Evolutionary conservation across 352 stramenopile genomes (phyloP).

Genomic region (Lagenidium sp.): DNA sequence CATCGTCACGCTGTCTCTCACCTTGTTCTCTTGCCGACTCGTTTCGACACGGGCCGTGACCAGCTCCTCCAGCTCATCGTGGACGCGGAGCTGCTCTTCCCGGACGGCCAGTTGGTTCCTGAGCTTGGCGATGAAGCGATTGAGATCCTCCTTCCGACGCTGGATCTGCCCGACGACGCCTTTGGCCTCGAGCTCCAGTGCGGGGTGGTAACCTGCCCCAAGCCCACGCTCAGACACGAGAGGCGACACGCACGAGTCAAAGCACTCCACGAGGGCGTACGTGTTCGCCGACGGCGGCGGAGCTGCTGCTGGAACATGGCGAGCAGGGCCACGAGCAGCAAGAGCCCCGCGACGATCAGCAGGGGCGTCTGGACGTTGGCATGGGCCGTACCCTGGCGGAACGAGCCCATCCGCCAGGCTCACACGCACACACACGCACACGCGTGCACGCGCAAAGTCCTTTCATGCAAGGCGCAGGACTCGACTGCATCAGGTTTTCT

Average conservation of each 20-base stretch:
- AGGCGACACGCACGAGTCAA: too few relatives aligned
- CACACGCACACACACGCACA: too few relatives aligned
- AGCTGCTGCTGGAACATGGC: constrained; percentile 12
- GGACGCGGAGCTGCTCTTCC: constrained; percentile 45
- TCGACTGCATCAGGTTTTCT: too few relatives aligned
- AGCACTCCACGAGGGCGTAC: too few relatives aligned
- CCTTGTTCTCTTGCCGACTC: constrained; percentile 32
- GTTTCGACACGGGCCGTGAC: constrained; percentile 48
- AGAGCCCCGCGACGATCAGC: not conserved
- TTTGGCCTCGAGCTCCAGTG: constrained; percentile 25
- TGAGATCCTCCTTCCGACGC: constrained; percentile 52
- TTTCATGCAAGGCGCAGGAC: too few relatives aligned
- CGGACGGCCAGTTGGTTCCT: constrained; percentile 31
- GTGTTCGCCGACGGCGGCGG: constrained; percentile 6
- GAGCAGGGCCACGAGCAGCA: not conserved
- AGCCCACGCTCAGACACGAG: not conserved
- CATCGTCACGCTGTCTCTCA: constrained; percentile 2
- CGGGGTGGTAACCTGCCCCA: constrained; percentile 29
- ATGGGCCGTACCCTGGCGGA: not conserved
- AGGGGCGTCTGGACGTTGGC: not conserved
- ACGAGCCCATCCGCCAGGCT: not conserved
- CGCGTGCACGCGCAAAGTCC: too few relatives aligned
- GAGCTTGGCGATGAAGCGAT: constrained; percentile 44
- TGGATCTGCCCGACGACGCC: constrained; percentile 39
- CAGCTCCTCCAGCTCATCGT: constrained; percentile 59